These are phyloP conservation scores for Haplographium delicatum DNA, from an alignment of 495 filamentous ascomycete genomes.

Conservation along the genomic window DNA sequence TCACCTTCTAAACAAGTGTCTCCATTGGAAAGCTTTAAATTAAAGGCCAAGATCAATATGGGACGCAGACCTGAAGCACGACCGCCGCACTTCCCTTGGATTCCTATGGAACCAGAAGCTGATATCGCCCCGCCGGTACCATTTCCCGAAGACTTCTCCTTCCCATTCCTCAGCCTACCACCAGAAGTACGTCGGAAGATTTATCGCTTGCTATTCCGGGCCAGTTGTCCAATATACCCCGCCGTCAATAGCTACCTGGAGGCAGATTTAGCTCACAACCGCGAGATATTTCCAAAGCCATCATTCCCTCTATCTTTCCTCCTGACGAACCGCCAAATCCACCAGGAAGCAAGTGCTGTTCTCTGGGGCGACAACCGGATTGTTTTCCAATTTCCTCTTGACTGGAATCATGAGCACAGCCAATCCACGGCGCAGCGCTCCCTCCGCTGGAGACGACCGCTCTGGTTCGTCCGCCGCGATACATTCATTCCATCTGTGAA, in stretches of 20 bases:
- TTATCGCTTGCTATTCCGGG: neutral
- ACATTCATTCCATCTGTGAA: neutral
- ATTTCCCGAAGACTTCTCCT: neutral
- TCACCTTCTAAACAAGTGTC: no score
- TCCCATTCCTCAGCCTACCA: neutral
- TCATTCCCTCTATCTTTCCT: constrained; percentile 3
- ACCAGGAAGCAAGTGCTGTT: neutral
- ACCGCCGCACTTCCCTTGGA: neutral
- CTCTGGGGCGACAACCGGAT: constrained; percentile 8
- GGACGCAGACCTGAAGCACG: neutral
- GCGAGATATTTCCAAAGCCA: neutral
- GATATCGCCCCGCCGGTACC: neutral
- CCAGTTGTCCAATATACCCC: neutral
- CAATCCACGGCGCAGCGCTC: neutral
- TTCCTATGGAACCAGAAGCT: neutral
- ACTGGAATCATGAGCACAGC: neutral
- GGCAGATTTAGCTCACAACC: neutral
- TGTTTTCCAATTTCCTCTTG: neutral
- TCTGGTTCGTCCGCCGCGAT: neutral
- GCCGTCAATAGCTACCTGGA: neutral
- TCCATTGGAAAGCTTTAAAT: neutral
- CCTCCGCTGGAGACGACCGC: neutral
- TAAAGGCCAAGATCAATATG: neutral
- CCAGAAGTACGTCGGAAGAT: neutral
- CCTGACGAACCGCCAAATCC: constrained; percentile 1